Base-by-base conservation (phyloP, 441 rosid species). In the Aleurites moluccanus region DNA sequence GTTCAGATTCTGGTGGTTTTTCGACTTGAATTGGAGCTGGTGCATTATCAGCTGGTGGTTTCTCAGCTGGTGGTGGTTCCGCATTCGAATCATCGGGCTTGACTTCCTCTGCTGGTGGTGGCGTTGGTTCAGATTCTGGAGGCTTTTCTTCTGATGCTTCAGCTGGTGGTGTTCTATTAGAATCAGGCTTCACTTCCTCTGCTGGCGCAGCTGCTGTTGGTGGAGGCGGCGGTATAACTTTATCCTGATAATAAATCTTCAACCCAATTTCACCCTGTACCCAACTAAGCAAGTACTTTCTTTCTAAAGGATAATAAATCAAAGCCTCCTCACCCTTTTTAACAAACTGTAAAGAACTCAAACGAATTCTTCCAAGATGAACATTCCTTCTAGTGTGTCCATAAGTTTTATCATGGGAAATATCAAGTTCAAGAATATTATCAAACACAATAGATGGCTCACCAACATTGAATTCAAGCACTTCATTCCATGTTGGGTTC, bases 251-350 rank as follows among this genome's bases (percentile, higher is more conserved):
- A 45, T 88, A 90, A 72, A 94, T 82, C 85, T 82, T 90, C 74
- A 94, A 78, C 1, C 97, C 99, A 69, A 92, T 85, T 73, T 91
- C 92, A 0, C 97, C 99, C 42, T 85, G 91, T n/a, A 89, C 83
- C 83, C 83, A 90, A 78, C 80, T 81, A 35, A 88, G 33, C 81
- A 83, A 49, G 74, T 81, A 79, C 82, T 91, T 94, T 82, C 78
- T 91, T 83, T 89, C 88, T 69, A 94, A 71, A 14, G 86, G 82
- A 74, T 89, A 94, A 74, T 91, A 92, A 44, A 94, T 88, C 72
- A 92, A 75, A 18, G 93, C 97, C 69, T 92, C 99, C 50, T 92
- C 97, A 7, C 99, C 99, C 77, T 85, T 84, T 40, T 70, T 80
- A 27, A 90, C 97, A 44, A 91, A 94, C 84, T 90, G 96, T 15